Evolutionary conservation across 2,329 filamentous ascomycete species (phyloP).

Genomic region (Aspergillus thermomutatus): DNA sequence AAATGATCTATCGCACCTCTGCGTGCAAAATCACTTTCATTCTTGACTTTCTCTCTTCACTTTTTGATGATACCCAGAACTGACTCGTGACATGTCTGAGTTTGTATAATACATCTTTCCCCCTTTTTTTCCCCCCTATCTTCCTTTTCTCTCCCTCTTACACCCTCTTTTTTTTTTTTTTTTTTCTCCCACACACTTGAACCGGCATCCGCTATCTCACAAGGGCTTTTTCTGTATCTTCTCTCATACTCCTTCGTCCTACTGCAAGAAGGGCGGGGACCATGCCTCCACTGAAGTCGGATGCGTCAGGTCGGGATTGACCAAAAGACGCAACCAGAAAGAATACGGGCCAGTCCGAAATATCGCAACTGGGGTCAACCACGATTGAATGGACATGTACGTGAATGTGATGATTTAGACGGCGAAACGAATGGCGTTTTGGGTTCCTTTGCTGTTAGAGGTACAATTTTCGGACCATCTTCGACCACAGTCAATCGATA

Average conservation of each 20-base stretch:
- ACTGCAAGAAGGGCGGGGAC: background rate
- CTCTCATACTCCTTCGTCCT: background rate
- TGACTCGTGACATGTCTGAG: constrained; percentile 21
- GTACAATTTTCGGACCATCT: background rate
- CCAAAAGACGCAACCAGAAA: background rate
- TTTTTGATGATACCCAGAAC: constrained; percentile 25
- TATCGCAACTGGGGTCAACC: background rate
- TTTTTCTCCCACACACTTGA: background rate
- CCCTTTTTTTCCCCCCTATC: background rate
- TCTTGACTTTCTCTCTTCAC: constrained; percentile 4
- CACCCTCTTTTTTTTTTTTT: background rate
- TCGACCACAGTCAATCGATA: background rate
- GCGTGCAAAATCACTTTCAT: background rate
- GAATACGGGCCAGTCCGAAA: background rate
- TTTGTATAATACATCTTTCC: constrained; percentile 22
- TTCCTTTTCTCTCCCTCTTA: too few relatives aligned
- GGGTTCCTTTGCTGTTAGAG: background rate
- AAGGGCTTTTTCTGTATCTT: background rate
- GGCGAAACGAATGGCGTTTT: background rate
- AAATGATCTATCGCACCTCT: constrained; percentile 23
- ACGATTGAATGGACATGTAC: background rate
- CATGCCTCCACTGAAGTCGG: background rate
- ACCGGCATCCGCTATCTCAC: background rate
- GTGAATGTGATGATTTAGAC: background rate
- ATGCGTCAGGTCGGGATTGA: background rate